Conservation (phyloP, 2,329 filamentous ascomycete genomes). For the Westerdykella ornata region DNA sequence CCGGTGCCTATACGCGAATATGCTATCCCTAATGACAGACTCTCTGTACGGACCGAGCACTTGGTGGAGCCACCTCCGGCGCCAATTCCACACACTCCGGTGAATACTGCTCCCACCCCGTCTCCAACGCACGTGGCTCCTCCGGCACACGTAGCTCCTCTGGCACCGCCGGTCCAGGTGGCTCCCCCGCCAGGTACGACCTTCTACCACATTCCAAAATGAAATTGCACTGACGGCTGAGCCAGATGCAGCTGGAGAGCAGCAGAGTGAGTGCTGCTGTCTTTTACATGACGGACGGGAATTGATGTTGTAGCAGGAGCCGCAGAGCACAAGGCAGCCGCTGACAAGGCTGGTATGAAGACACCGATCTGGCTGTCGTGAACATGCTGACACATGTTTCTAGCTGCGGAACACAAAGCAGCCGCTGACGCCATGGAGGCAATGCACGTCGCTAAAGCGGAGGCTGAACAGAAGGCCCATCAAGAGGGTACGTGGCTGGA, state of each 20-base stretch:
- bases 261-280: neutral
- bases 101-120: neutral
- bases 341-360: neutral
- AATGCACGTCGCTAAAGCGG: slow-evolving; percentile 11
- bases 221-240: neutral
- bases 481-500: slow-evolving; percentile 6
- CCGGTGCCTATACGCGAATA: slow-evolving; percentile 13
- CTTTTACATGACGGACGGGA: neutral
- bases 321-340: slow-evolving; percentile 1
- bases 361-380: neutral
- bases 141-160: neutral
- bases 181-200: slow-evolving; percentile 2
- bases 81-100: neutral
- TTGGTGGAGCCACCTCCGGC: neutral
- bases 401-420: slow-evolving; percentile 7
- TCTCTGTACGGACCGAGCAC: slow-evolving; percentile 11
- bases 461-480: slow-evolving; percentile 7
- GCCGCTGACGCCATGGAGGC: slow-evolving; percentile 15
- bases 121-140: too few relatives aligned
- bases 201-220: neutral
- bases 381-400: too few relatives aligned
- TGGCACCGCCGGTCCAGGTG: slow-evolving; percentile 8
- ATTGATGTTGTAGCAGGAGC: neutral
- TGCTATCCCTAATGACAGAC: slow-evolving; percentile 2
- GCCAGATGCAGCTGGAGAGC: slow-evolving; percentile 4